These are phyloP conservation scores for Akanthomyces muscarius DNA, from an alignment of 2,329 filamentous ascomycete species.

Conservation along the genomic window DNA sequence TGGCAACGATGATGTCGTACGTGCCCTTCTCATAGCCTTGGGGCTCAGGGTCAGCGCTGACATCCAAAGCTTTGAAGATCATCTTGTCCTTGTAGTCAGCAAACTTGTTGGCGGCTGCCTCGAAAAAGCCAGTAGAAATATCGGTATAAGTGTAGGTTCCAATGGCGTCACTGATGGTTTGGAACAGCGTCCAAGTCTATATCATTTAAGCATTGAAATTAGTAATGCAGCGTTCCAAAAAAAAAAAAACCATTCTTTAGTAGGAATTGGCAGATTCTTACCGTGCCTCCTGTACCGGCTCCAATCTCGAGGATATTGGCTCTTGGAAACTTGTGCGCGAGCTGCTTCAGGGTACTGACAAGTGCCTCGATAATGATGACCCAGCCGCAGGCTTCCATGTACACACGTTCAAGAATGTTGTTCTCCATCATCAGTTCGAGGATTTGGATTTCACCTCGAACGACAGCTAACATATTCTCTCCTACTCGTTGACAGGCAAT, in stretches of 20 bases:
- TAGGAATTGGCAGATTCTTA: constrained; percentile 20
- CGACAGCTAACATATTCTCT: too few species aligned
- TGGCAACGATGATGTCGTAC: constrained; percentile 39
- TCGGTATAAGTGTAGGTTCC: constrained; percentile 43
- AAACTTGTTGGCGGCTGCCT: constrained; percentile 30
- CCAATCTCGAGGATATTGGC: constrained; percentile 39
- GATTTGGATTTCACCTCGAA: too few species aligned
- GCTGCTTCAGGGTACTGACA: constrained; percentile 23
- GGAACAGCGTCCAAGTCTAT: constrained; percentile 21
- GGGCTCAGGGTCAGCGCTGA: constrained; percentile 22
- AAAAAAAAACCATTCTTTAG: too few species aligned
- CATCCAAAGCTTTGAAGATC: constrained; percentile 25
- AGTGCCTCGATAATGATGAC: background rate
- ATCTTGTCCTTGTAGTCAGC: constrained; percentile 19
- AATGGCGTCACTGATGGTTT: constrained; percentile 22
- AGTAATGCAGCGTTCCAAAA: too few species aligned
- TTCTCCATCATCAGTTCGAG: constrained; percentile 19
- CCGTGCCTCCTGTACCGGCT: constrained; percentile 42
- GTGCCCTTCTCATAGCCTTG: constrained; percentile 30
- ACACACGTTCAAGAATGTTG: constrained; percentile 29
- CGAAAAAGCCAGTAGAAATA: constrained; percentile 40
- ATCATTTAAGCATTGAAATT: too few species aligned
- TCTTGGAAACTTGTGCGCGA: constrained; percentile 38
- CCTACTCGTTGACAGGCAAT: too few species aligned
- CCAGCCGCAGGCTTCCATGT: constrained; percentile 22